Base-by-base conservation (phyloP, 495 filamentous ascomycete species). In the Lentithecium fluviatile region DNA sequence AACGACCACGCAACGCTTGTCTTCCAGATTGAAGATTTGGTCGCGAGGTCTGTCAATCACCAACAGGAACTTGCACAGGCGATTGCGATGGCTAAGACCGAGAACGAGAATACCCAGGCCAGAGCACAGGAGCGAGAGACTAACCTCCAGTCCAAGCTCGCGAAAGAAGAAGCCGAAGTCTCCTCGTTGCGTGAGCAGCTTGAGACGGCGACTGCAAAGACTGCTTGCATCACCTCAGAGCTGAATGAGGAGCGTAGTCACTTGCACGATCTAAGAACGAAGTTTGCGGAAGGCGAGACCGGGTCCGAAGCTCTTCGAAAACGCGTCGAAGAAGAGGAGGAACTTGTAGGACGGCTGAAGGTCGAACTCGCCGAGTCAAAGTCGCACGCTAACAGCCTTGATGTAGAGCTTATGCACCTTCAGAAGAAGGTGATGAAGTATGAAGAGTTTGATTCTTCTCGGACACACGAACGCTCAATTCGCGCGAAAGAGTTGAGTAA, bases 401-500 rank as follows among this genome's bases (percentile, higher is more conserved):
- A 92, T 56, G 82, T 88, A 47, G 87, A 90, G 67, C 76, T 77
- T 19, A 71, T 64, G 40, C 58, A 65, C 12, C 26, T 85, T 6
- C 75, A 78, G 40, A 78, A 81, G 52, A 85, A 80, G 52, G 60
- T 86, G 32, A 74, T 83, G 25, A 69, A 75, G 6, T 71, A 85
- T 59, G 72, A 80, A 13, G 78, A 81, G 56, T 49, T 55, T 6
- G 51, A 67, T 23, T 64, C 45, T 17, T 68, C 67, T 21, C 80
- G 82, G 42, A 76, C 86, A 13, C 81, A 88, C 49, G 78, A 81
- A 47, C 87, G 89, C 24, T 86, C 84, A 26, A 70, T 72, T 32
- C 85, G 83, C 43, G 85, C 88, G 6, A 88, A 90, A 65, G 89
- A 97, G 56, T 76, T 97, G 10, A 93, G 91, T 21, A 86, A 88